Evolutionary conservation across 805 yeast genomes (phyloP).

Genomic region (Candida multigemmis): DNA sequence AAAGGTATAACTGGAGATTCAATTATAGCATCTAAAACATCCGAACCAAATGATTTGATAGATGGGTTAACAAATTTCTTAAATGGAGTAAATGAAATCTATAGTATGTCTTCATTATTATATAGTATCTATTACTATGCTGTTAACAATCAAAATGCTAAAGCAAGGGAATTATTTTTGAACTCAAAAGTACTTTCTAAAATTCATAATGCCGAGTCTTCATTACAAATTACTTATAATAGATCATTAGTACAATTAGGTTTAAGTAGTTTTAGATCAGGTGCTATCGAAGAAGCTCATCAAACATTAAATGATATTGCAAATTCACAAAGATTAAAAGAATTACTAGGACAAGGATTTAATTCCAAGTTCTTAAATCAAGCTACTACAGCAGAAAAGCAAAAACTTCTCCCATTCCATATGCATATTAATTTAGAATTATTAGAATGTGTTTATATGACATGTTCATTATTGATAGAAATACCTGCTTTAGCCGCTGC

Average conservation of each 20-base stretch:
- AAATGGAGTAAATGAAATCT: conserved; percentile 55
- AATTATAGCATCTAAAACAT: conserved; percentile 19
- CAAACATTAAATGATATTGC: conserved; percentile 83
- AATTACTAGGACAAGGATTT: conserved; percentile 86
- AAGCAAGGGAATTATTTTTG: conserved; percentile 83
- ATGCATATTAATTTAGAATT: conserved; percentile 96
- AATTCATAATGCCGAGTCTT: conserved; percentile 77
- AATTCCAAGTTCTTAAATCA: conserved; percentile 55
- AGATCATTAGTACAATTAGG: conserved; percentile 95
- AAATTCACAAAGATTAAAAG: conserved; percentile 78
- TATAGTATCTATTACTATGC: conserved; percentile 87
- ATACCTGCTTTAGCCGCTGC: conserved; percentile 82
- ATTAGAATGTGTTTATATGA: conserved; percentile 87
- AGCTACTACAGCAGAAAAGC: conserved; percentile 54
- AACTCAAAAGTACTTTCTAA: conserved; percentile 77
- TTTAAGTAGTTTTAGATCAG: conserved; percentile 86
- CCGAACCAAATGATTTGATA: conserved; percentile 41
- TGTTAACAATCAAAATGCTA: conserved; percentile 70
- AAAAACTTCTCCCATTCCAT: conserved; percentile 90
- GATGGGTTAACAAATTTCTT: conserved; percentile 58
- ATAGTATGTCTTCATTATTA: conserved; percentile 77
- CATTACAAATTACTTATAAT: conserved; percentile 86
- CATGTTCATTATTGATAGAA: conserved; percentile 82
- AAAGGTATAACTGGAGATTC: conserved; percentile 29
- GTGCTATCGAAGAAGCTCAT: conserved; percentile 78